Percentiles rank a stretch among this genome's conserved stretches.
phyloP scores from a whole-genome alignment of 352 stramenopile species.

The Phytophthora hybrid region DNA sequence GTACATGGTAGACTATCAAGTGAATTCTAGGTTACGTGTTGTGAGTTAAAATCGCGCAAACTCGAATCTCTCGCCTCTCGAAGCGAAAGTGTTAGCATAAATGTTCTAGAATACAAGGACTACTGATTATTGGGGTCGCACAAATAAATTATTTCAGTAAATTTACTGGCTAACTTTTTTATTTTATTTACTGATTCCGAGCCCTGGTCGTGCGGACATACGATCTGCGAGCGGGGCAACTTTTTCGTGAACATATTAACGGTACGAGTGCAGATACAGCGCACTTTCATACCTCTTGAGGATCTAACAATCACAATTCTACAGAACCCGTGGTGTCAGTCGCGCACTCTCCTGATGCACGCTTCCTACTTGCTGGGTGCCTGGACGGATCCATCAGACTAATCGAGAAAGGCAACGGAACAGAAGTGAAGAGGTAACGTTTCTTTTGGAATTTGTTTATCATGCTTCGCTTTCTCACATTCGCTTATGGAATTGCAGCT shows the following conservation, averaged over 20 bases:
- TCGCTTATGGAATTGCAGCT: slow-evolving; percentile 40
- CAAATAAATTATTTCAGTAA: too few species aligned
- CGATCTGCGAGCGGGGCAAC: slow-evolving; percentile 74
- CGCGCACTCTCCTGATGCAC: slow-evolving; percentile 73
- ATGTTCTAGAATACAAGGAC: too few species aligned
- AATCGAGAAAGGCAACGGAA: slow-evolving; percentile 72
- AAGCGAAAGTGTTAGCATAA: too few species aligned
- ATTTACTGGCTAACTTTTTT: too few species aligned
- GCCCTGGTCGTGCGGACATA: slow-evolving; percentile 79
- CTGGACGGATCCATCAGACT: slow-evolving; percentile 80
- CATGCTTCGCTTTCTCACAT: slow-evolving; percentile 3
- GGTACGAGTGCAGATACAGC: slow-evolving; percentile 32
- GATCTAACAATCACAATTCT: not conserved
- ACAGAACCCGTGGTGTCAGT: slow-evolving; percentile 83
- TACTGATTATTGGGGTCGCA: too few species aligned
- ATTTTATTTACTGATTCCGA: too few species aligned
- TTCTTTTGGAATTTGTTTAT: not conserved
- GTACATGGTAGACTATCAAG: too few species aligned
- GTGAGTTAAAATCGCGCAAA: too few species aligned
- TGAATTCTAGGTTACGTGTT: too few species aligned
- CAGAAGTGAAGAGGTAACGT: slow-evolving; percentile 77
- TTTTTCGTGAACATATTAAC: slow-evolving; percentile 81
- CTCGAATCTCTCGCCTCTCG: too few species aligned
- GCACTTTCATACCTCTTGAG: not conserved
- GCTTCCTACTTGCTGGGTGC: slow-evolving; percentile 81